Base-by-base conservation (phyloP, 2,329 filamentous ascomycete genomes). In the Clarireedia hainanense region DNA sequence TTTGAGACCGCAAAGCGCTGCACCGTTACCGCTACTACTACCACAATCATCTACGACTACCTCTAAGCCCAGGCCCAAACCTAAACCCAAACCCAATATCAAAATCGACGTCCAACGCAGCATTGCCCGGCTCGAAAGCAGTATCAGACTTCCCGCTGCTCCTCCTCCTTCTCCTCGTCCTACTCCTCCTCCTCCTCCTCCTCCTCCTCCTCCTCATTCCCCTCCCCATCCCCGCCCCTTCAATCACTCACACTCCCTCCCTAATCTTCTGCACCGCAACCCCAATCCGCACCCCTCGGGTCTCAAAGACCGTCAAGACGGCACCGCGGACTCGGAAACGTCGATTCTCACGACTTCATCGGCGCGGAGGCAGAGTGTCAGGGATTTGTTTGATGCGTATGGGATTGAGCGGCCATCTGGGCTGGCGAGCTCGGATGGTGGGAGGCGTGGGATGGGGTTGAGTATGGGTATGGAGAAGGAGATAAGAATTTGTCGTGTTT, bases 401-500 rank as follows among this genome's bases (percentile, higher is more conserved):
- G 70, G 74, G 2, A 72, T 79, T 55, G 70, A 74, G 24, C 70
- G 70, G 20, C 77, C 78, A 34, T 64, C 70, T 30, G 74, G 75
- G 50, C 58, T 67, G 49, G 58, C 59, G 9, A 63, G 61, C 23
- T 75, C 64, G 27, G 58, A 63, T 46, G 57, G 57, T 39, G 42
- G 2, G 4, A 6, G 5, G 1, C 20, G 20, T 20, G 20, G 20
- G 2, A 20, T 20, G 20, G 20, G 20, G 0, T 20, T 20, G 20
- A 20, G 20, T 20, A 20, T 20, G 20, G 14, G 42, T 4, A 6
- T 4, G 4, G n/a, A 20, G 6, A 17, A 57, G 37, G 9, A 36
- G 43, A 14, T 51, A 58, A 42, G 73, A 71, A 52, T 75, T 26
- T 82, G 79, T 58, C 79, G 81, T 61, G 67, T 76, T 9, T 83